Conservation (phyloP, 768 basidiomycete genomes). For the Rhodotorula taiwanensis region DNA sequence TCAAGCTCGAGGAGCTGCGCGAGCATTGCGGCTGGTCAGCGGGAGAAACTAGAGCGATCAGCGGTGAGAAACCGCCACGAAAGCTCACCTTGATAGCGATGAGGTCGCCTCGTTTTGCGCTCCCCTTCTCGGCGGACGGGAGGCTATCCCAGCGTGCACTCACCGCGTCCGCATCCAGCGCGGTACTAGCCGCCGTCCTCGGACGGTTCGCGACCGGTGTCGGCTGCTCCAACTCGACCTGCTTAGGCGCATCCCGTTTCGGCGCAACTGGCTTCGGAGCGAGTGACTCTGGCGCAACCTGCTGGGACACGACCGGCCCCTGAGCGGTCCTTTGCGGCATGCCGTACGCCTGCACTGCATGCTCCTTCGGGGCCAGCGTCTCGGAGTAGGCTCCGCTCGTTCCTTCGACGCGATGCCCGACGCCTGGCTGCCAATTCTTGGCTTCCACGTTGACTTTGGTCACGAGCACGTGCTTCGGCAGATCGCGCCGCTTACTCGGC, state of each 20-base stretch:
- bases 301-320: too few species aligned
- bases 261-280: too few species aligned
- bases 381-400: conserved; percentile 9
- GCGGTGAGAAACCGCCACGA: background rate
- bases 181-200: too few species aligned
- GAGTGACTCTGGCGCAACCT: too few species aligned
- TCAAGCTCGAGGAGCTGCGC: conserved; percentile 38
- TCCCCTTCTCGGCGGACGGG: background rate
- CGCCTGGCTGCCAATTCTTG: conserved; percentile 30
- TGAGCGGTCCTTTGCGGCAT: too few species aligned
- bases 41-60: background rate
- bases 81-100: conserved; percentile 31
- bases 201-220: too few species aligned
- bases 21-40: too few species aligned
- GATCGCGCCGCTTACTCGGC: conserved; percentile 25
- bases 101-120: background rate
- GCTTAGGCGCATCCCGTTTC: too few species aligned
- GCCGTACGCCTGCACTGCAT: too few species aligned
- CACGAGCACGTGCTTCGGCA: conserved; percentile 36
- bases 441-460: conserved; percentile 39
- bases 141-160: conserved; percentile 1
- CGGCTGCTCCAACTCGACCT: too few species aligned
- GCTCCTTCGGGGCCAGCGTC: too few species aligned
- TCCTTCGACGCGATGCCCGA: conserved; percentile 7
- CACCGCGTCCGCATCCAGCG: too few species aligned